phyloP scores from a whole-genome alignment of 2,329 filamentous ascomycete genomes.

The Botryotinia convoluta region DNA sequence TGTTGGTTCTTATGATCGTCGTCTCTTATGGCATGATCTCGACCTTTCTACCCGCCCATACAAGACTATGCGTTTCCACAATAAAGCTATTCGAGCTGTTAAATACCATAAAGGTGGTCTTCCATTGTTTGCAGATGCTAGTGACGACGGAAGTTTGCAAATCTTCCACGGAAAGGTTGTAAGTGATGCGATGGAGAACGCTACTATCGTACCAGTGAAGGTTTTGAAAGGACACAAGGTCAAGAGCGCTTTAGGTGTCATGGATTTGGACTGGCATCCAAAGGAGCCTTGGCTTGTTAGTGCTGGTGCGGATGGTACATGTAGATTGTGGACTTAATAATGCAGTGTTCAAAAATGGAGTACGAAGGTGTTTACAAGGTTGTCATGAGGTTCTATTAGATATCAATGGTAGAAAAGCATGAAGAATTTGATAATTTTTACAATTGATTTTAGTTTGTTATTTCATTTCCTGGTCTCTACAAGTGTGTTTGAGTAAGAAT shows the following conservation, averaged over 20 bases:
- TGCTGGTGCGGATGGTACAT: slow-evolving; percentile 90
- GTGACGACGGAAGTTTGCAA: slow-evolving; percentile 90
- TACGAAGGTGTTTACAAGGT: slow-evolving; percentile 16
- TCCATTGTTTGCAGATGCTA: slow-evolving; percentile 90
- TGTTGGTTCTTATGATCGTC: slow-evolving; percentile 90
- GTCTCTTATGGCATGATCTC: slow-evolving; percentile 93
- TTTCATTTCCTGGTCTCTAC: background rate
- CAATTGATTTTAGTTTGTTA: background rate
- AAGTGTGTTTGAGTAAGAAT: background rate
- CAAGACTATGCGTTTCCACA: slow-evolving; percentile 94
- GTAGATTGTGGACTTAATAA: slow-evolving; percentile 77
- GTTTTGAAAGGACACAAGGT: slow-evolving; percentile 88
- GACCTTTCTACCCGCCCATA: slow-evolving; percentile 88
- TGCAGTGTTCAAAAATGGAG: slow-evolving; percentile 15
- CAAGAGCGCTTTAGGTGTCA: slow-evolving; percentile 78
- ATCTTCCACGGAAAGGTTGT: slow-evolving; percentile 97
- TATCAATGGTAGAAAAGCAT: slow-evolving; percentile 19
- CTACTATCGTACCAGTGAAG: slow-evolving; percentile 94
- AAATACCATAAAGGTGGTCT: slow-evolving; percentile 76
- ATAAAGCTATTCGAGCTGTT: slow-evolving; percentile 85
- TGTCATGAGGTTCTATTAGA: slow-evolving; percentile 14
- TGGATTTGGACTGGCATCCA: slow-evolving; percentile 96
- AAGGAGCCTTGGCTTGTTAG: slow-evolving; percentile 91
- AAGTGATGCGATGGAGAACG: slow-evolving; percentile 91
- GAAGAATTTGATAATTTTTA: slow-evolving; percentile 16